Conservation (phyloP, 768 basidiomycete genomes). For the Pisolithus microcarpus region DNA sequence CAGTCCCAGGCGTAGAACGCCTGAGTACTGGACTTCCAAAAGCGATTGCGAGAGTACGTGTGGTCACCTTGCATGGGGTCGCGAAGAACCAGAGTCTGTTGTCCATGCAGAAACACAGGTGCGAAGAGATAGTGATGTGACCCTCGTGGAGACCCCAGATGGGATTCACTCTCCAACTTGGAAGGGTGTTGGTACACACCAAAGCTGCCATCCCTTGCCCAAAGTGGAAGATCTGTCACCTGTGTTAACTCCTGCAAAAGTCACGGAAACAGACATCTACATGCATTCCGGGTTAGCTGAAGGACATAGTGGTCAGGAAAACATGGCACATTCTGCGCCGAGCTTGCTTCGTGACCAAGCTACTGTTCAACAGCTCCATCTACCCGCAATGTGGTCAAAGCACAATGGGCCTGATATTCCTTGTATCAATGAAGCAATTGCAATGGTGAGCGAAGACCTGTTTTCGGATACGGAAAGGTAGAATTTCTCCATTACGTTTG, state of each 20-base stretch:
- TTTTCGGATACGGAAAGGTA: constrained; percentile 17
- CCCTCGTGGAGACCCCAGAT: constrained; percentile 14
- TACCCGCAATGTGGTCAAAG: constrained; percentile 23
- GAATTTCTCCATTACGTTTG: background rate
- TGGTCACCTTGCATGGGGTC: background rate
- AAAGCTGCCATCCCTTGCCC: background rate
- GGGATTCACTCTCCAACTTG: constrained; percentile 10
- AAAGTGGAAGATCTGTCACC: background rate
- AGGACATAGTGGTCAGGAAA: background rate
- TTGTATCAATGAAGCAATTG: constrained; percentile 17
- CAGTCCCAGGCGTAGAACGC: constrained; percentile 1
- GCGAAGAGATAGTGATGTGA: constrained; percentile 21
- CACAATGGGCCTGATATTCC: constrained; percentile 13
- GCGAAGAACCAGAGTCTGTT: constrained; percentile 1
- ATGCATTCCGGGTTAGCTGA: background rate
- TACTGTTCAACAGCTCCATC: constrained; percentile 5
- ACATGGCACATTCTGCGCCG: background rate
- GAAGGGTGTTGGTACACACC: background rate
- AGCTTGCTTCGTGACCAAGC: too few relatives aligned
- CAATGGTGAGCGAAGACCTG: constrained; percentile 16
- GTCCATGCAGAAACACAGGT: constrained; percentile 8
- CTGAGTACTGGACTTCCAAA: constrained; percentile 6
- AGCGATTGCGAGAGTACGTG: constrained; percentile 1
- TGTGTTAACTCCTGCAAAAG: background rate
- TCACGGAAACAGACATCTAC: background rate